Conservation (phyloP, 2,329 filamentous ascomycete species). For the Sporothrix dimorphospora region DNA sequence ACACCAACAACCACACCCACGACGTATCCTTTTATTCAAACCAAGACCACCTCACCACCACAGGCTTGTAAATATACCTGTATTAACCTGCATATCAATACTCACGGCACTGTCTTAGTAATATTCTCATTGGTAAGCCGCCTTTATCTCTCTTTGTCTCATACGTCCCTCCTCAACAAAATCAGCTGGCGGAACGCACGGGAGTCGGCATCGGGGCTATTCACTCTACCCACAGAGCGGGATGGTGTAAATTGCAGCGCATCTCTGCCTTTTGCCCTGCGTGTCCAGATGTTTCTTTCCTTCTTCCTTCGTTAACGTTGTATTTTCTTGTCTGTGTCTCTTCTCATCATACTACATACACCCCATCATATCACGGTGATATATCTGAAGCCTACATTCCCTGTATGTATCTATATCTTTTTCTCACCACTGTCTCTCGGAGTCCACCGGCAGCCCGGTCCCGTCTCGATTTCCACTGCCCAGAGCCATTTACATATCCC, state of each 20-base stretch:
- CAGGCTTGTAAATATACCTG: background rate
- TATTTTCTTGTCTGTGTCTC: background rate
- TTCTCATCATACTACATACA: background rate
- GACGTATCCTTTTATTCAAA: background rate
- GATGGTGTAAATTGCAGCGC: background rate
- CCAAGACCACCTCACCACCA: background rate
- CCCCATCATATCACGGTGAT: background rate
- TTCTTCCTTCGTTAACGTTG: background rate
- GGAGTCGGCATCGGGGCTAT: constrained; percentile 9
- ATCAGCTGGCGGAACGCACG: background rate
- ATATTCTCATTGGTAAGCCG: background rate
- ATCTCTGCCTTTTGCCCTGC: background rate
- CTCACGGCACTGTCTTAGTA: background rate
- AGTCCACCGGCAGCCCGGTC: background rate
- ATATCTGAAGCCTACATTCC: background rate
- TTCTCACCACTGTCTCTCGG: background rate
- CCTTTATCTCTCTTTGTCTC: background rate
- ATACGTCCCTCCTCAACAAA: background rate
- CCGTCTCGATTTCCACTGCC: background rate
- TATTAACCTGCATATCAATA: background rate
- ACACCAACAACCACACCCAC: background rate
- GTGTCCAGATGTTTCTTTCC: background rate
- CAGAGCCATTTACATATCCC: background rate
- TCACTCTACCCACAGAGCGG: constrained; percentile 5
- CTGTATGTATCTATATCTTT: background rate